Evolutionary conservation across 768 basidiomycete genomes (phyloP).

Genomic region (Hypsizygus marmoreus): DNA sequence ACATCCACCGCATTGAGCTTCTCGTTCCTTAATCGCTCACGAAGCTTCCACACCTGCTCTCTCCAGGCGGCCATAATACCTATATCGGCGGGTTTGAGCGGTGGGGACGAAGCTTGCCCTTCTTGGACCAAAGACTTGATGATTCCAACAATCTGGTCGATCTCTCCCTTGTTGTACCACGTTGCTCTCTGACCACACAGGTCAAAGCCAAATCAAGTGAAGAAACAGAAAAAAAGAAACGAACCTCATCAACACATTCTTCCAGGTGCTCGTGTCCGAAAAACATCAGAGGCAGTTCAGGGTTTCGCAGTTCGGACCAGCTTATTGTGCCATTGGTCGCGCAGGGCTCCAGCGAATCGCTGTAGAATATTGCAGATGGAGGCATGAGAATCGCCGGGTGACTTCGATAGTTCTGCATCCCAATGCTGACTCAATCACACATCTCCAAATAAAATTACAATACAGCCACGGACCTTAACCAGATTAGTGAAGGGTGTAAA

Average conservation of each 20-base stretch:
- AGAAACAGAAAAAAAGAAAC: constrained; percentile 2
- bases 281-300: constrained; percentile 44
- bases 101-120: constrained; percentile 37
- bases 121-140: constrained; percentile 42
- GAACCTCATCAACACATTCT: constrained; percentile 48
- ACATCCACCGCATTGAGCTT: constrained; percentile 46
- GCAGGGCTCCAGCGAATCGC: constrained; percentile 47
- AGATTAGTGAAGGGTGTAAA: constrained; percentile 42
- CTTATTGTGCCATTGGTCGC: constrained; percentile 42
- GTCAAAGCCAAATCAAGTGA: neutral
- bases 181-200: constrained; percentile 39
- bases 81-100: constrained; percentile 41
- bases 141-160: constrained; percentile 38
- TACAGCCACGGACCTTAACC: constrained; percentile 37
- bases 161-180: constrained; percentile 53
- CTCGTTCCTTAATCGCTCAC: constrained; percentile 45
- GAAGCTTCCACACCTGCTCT: constrained; percentile 53
- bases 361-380: constrained; percentile 54
- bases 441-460: neutral
- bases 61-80: constrained; percentile 56
- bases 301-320: constrained; percentile 43
- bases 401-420: constrained; percentile 46
- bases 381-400: constrained; percentile 57
- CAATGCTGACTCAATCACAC: neutral
- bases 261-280: constrained; percentile 42